These are phyloP conservation scores for Alectoria sarmentosa DNA, from an alignment of 495 filamentous ascomycete species.

Conservation along the genomic window DNA sequence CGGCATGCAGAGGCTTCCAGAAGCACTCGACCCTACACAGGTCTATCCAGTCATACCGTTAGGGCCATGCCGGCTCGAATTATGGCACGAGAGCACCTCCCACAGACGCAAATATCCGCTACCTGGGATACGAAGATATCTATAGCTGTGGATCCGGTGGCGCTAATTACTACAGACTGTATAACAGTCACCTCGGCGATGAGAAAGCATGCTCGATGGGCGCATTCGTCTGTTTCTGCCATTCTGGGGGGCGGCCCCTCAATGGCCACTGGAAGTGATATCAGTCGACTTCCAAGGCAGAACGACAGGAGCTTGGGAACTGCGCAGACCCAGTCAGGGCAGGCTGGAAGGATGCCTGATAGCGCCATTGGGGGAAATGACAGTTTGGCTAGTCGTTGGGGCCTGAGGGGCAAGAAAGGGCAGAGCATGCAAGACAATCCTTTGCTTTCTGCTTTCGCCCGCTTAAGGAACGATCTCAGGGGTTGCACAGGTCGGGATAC, in stretches of 20 bases:
- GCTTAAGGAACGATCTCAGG: slow-evolving; percentile 79
- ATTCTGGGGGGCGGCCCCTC: slow-evolving; percentile 75
- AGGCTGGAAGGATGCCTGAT: slow-evolving; percentile 7
- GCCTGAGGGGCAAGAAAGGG: slow-evolving; percentile 89
- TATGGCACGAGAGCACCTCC: slow-evolving; percentile 2
- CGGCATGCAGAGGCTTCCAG: neutral
- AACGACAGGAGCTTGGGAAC: neutral
- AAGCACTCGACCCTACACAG: neutral
- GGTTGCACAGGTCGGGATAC: slow-evolving; percentile 65
- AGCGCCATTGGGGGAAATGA: slow-evolving; percentile 41
- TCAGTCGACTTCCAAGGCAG: slow-evolving; percentile 12
- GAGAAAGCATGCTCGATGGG: slow-evolving; percentile 95
- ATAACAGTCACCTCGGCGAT: slow-evolving; percentile 97
- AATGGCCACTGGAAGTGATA: slow-evolving; percentile 13
- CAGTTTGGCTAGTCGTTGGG: slow-evolving; percentile 65
- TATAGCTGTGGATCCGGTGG: slow-evolving; percentile 89
- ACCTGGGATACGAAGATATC: slow-evolving; percentile 34
- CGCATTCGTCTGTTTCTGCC: slow-evolving; percentile 91
- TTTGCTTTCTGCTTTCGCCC: slow-evolving; percentile 89
- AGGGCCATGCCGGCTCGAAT: slow-evolving; percentile 4
- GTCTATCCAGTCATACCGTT: neutral
- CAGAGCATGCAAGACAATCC: slow-evolving; percentile 99
- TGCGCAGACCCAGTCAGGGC: neutral
- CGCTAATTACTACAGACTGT: slow-evolving; percentile 96
- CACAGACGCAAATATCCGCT: neutral